Evolutionary conservation across 768 basidiomycete genomes (phyloP).

Genomic region (Pleurotus giganteus): DNA sequence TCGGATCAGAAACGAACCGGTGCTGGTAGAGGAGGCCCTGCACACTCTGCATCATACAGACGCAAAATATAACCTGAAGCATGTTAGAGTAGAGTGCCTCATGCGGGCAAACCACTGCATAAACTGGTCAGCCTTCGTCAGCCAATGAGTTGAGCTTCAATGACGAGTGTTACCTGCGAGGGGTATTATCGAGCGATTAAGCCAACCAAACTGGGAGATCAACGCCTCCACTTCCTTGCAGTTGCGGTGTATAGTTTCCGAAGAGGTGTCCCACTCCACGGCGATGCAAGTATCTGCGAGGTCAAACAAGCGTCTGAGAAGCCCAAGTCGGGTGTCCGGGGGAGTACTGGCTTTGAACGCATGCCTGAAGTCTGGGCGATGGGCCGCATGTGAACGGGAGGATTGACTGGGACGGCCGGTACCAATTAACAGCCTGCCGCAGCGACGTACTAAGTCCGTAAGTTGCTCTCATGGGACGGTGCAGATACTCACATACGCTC

Average conservation of each 20-base stretch:
- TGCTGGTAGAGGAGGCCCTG: conserved; percentile 32
- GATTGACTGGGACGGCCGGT: conserved; percentile 41
- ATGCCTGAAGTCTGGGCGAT: neutral
- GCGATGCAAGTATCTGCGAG: conserved; percentile 28
- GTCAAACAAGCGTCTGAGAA: conserved; percentile 33
- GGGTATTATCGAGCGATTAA: conserved; percentile 35
- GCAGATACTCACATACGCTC: conserved; percentile 33
- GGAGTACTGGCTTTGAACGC: conserved; percentile 11
- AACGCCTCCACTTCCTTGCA: conserved; percentile 31
- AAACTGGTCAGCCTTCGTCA: no score
- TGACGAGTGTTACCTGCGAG: conserved; percentile 28
- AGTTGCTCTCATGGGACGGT: neutral
- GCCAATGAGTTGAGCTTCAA: neutral
- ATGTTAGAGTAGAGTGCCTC: conserved; percentile 43
- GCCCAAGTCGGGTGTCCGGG: conserved; percentile 35
- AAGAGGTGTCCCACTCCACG: conserved; percentile 23
- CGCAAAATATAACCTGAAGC: conserved; percentile 37
- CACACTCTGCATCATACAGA: conserved; percentile 35
- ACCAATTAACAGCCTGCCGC: conserved; percentile 37
- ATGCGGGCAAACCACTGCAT: conserved; percentile 40
- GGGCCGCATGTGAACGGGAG: conserved; percentile 19
- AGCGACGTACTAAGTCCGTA: conserved; percentile 2
- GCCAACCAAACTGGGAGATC: conserved; percentile 30
- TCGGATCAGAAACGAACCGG: conserved; percentile 16
- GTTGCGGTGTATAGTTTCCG: conserved; percentile 27